Conservation (phyloP, 148 eudicot genomes). For the Vaccinium corymbosum region DNA sequence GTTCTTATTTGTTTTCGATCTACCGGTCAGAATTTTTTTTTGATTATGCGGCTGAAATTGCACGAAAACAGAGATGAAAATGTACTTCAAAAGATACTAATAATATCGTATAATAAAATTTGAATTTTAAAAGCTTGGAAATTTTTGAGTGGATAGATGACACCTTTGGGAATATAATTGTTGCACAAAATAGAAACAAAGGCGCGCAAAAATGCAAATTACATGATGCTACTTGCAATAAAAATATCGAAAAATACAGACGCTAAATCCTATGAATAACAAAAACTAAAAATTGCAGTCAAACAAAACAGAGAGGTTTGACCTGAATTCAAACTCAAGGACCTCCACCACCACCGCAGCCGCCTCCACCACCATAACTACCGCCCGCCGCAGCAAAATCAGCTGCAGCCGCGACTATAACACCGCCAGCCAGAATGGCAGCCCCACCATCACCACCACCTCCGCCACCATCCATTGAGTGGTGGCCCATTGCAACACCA, state of each 20-base stretch:
- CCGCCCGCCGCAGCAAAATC: not conserved
- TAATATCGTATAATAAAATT: no score
- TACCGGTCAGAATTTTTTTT: no score
- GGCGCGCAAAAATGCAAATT: not conserved
- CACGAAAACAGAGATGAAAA: no score
- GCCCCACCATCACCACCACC: not conserved
- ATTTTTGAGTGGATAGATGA: no score
- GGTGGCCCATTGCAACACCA: slow-evolving; percentile 9
- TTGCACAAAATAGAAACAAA: not conserved
- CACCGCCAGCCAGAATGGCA: not conserved
- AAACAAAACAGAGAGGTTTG: not conserved
- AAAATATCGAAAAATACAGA: not conserved
- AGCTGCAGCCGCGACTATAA: not conserved
- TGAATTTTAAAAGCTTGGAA: no score
- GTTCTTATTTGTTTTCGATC: no score
- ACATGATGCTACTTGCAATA: not conserved
- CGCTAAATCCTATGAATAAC: not conserved
- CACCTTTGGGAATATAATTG: not conserved
- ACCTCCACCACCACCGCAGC: not conserved
- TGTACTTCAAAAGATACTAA: no score
- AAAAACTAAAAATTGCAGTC: not conserved
- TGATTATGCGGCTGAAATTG: no score
- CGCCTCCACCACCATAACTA: not conserved
- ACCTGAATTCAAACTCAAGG: not conserved
- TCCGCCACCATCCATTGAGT: not conserved